Conservation (phyloP, 345 rosid species). For the Corchorus capsularis region DNA sequence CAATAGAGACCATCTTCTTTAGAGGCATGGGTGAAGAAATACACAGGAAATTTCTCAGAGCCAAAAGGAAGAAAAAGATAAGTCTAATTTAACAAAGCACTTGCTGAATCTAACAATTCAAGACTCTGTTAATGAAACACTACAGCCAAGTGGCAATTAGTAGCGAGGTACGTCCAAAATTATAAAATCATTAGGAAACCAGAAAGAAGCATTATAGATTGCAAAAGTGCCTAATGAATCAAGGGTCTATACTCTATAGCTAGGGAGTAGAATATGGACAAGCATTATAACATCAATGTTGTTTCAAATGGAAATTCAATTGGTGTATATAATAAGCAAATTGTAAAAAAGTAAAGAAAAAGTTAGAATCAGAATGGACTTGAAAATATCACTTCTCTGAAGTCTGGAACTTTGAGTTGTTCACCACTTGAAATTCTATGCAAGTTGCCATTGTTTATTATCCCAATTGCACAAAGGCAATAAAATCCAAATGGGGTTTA, state of each 20-base stretch:
- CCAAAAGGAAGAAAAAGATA: too few species aligned
- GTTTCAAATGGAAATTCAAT: background rate
- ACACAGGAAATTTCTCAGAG: too few species aligned
- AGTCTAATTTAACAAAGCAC: too few species aligned
- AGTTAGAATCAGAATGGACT: background rate
- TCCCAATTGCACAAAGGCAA: constrained; percentile 6
- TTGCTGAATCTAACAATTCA: background rate
- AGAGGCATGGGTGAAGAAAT: too few species aligned
- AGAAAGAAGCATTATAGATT: background rate
- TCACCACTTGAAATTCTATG: background rate
- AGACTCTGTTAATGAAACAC: too few species aligned
- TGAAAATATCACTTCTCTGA: background rate
- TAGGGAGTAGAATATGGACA: background rate
- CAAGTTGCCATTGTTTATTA: constrained; percentile 14
- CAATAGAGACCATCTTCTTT: too few species aligned
- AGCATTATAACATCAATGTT: background rate
- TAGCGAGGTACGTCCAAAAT: background rate
- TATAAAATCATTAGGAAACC: background rate
- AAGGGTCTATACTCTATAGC: background rate
- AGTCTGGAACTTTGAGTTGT: background rate
- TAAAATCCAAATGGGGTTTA: background rate
- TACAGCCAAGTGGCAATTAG: background rate
- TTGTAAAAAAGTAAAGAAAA: background rate
- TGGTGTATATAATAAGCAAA: background rate
- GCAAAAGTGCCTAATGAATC: background rate